Conservation (phyloP, 1,139 yeast genomes). For the Suhomyces bokatorum region DNA sequence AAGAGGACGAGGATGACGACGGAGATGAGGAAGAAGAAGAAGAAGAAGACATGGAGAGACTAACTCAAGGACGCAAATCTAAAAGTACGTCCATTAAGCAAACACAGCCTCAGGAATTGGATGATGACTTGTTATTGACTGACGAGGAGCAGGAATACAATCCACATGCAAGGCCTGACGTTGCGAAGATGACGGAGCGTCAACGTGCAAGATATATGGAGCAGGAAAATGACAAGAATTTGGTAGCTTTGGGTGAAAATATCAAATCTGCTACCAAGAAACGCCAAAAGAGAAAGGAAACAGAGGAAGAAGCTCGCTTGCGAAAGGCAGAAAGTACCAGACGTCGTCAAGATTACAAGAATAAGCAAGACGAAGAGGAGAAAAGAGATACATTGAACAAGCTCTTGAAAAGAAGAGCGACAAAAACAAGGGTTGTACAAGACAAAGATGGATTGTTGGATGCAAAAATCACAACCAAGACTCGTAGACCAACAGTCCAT, state of each 20-base stretch:
- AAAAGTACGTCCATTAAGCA: slow-evolving; percentile 15
- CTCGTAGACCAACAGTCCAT: slow-evolving; percentile 36
- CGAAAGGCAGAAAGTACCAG: slow-evolving; percentile 88
- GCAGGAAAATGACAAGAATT: slow-evolving; percentile 20
- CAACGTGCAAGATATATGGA: slow-evolving; percentile 54
- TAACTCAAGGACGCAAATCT: slow-evolving; percentile 4
- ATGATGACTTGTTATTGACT: slow-evolving; percentile 42
- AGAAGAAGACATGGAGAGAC: no score
- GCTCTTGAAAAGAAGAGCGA: slow-evolving; percentile 79
- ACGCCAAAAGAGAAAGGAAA: slow-evolving; percentile 49
- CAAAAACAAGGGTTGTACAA: slow-evolving; percentile 52
- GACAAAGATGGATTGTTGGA: slow-evolving; percentile 32
- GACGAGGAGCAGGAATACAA: slow-evolving; percentile 48
- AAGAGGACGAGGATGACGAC: slow-evolving; percentile 35
- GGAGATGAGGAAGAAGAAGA: slow-evolving; percentile 24
- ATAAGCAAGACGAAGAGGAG: slow-evolving; percentile 85
- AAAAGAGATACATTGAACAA: slow-evolving; percentile 88
- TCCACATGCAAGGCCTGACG: slow-evolving; percentile 45
- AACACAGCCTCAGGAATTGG: slow-evolving; percentile 24
- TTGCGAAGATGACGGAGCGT: slow-evolving; percentile 61
- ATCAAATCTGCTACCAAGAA: slow-evolving; percentile 28
- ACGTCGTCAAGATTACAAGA: slow-evolving; percentile 81
- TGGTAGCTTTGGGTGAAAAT: slow-evolving; percentile 27
- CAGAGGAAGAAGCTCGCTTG: slow-evolving; percentile 82
- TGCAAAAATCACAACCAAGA: slow-evolving; percentile 25